Percentiles rank a stretch among this genome's conserved stretches.
These are phyloP conservation scores for Paxillus rubicundulus DNA, from an alignment of 768 basidiomycete species.

Conservation along the genomic window DNA sequence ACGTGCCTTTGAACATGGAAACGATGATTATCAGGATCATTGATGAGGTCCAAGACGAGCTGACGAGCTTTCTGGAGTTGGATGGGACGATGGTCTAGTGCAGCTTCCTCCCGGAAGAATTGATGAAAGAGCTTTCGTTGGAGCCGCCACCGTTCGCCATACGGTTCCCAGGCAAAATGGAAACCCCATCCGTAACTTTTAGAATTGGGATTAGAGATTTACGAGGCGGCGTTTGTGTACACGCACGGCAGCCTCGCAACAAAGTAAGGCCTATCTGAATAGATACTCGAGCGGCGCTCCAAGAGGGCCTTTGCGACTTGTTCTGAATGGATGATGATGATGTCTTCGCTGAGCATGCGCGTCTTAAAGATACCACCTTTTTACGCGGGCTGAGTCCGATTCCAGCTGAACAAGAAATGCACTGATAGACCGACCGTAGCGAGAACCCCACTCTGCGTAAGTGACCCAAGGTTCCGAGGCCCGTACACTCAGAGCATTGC, in stretches of 20 bases:
- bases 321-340: neutral
- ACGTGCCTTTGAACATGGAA: neutral
- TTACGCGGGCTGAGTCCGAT: neutral
- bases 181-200: neutral
- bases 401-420: neutral
- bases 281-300: neutral
- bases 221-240: neutral
- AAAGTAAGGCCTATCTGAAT: slow-evolving; percentile 4
- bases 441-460: neutral
- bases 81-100: neutral
- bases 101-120: neutral
- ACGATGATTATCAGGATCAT: neutral
- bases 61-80: slow-evolving; percentile 5
- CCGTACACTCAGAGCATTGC: neutral
- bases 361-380: neutral
- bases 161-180: neutral
- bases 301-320: neutral
- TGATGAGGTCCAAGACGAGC: neutral
- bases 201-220: neutral
- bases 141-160: slow-evolving; percentile 3
- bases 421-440: neutral
- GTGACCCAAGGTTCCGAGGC: neutral
- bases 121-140: slow-evolving; percentile 5
- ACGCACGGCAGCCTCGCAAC: neutral
- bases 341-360: neutral